A percentile compares a stretch with the other conserved stretches of the same genome.
phyloP scores from a whole-genome alignment of 2,329 filamentous ascomycete genomes.

The Sclerotinia subarctica region DNA sequence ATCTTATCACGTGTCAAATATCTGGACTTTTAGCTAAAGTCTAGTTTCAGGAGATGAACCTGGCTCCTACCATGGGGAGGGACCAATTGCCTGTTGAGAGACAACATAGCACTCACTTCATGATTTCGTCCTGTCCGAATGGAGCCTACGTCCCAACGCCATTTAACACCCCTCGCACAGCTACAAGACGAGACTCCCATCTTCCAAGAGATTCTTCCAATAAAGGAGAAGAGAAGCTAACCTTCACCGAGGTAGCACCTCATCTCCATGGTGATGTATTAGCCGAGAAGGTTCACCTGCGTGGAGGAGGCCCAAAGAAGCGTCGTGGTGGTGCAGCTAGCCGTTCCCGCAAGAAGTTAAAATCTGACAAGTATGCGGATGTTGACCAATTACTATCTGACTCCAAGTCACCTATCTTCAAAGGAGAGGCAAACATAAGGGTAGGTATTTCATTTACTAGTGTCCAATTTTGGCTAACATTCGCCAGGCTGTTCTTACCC shows the following conservation, averaged over 20 bases:
- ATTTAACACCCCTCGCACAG: constrained; percentile 7
- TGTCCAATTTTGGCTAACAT: neutral
- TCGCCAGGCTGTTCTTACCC: neutral
- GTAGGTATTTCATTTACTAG: neutral
- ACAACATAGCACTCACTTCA: constrained; percentile 2
- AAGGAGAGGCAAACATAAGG: constrained; percentile 20
- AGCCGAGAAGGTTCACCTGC: neutral
- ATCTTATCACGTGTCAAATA: constrained; percentile 3
- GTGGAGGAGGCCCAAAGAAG: constrained; percentile 17
- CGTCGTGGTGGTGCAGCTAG: neutral
- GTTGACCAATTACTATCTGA: constrained; percentile 12
- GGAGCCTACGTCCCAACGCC: constrained; percentile 9
- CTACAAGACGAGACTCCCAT: neutral
- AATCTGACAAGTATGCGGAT: constrained; percentile 15
- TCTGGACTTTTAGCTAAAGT: neutral
- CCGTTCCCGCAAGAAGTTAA: constrained; percentile 15
- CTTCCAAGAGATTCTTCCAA: neutral
- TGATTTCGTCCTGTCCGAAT: constrained; percentile 13
- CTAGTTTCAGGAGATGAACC: neutral
- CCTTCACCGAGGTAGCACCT: neutral
- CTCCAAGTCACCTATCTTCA: constrained; percentile 21
- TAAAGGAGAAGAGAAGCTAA: neutral
- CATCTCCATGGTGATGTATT: neutral
- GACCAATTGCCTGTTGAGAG: neutral
- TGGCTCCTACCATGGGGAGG: neutral